Percentiles rank a stretch among this genome's conserved stretches.
These are phyloP conservation scores for Zopfia rhizophila DNA, from an alignment of 2,329 filamentous ascomycete species.

Conservation along the genomic window DNA sequence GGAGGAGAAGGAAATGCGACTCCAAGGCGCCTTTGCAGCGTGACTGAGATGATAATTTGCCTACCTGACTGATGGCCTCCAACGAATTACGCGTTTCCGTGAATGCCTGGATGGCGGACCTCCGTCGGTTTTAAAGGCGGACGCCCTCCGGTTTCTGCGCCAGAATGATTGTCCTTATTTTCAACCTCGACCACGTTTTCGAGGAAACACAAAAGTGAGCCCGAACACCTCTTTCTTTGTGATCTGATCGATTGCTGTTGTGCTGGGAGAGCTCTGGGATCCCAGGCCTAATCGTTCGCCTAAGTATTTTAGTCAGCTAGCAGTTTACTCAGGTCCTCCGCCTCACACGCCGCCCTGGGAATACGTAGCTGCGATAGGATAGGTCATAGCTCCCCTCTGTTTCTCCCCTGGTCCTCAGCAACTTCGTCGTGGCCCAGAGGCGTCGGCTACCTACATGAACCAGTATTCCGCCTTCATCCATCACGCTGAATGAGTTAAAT, in stretches of 20 bases:
- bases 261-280: no score
- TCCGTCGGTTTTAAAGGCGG: conserved; percentile 1
- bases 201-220: no score
- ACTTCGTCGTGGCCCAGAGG: conserved; percentile 21
- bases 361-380: conserved; percentile 13
- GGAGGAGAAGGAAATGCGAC: conserved; percentile 5
- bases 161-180: no score
- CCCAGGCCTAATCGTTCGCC: no score
- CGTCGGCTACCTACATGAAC: conserved; percentile 44
- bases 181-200: no score
- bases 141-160: not conserved
- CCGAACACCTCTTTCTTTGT: no score
- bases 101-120: conserved; percentile 40
- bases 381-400: conserved; percentile 21
- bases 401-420: conserved; percentile 12
- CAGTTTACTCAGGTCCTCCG: not conserved
- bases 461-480: conserved; percentile 15
- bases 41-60: conserved; percentile 16
- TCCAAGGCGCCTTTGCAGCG: not conserved
- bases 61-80: conserved; percentile 30
- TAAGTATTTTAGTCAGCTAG: no score
- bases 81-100: conserved; percentile 44
- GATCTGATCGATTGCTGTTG: no score
- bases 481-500: no score
- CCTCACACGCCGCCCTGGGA: conserved; percentile 14